A percentile compares a stretch with the other conserved stretches of the same genome.
Evolutionary conservation across 192 early-diverging fungal genomes (phyloP).

Genomic region (Gaertneriomyces sp.): DNA sequence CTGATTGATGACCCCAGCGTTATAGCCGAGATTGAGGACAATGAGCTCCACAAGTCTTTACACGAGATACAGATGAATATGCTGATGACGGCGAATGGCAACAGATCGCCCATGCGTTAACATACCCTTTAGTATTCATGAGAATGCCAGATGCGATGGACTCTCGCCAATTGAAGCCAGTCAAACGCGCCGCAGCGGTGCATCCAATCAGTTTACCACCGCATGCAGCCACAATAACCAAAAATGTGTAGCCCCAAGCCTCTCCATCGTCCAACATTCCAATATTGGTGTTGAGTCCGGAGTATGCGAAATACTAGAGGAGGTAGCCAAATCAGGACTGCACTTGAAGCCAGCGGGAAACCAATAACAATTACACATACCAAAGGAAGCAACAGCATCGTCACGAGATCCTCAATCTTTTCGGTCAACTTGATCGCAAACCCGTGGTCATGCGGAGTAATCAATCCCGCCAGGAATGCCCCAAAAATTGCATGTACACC

Average conservation of each 20-base stretch:
- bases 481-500: slow-evolving; percentile 96
- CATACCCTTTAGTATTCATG: slow-evolving; percentile 91
- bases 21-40: slow-evolving; percentile 88
- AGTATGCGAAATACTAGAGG: slow-evolving; percentile 80
- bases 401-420: slow-evolving; percentile 87
- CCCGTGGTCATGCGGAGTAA: slow-evolving; percentile 82
- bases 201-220: slow-evolving; percentile 84
- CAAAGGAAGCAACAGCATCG: slow-evolving; percentile 82
- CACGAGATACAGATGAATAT: too few species aligned
- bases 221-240: slow-evolving; percentile 76
- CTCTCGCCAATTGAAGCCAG: slow-evolving; percentile 76
- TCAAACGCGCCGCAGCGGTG: slow-evolving; percentile 60
- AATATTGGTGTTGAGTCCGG: slow-evolving; percentile 86
- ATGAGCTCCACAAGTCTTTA: slow-evolving; percentile 88
- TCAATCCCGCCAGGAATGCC: slow-evolving; percentile 80
- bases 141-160: slow-evolving; percentile 80
- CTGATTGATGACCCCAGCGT: slow-evolving; percentile 76
- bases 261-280: slow-evolving; percentile 64
- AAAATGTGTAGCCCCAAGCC: slow-evolving; percentile 73
- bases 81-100: too few species aligned
- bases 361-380: slow-evolving; percentile 31
- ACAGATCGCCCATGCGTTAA: not conserved
- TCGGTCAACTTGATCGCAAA: slow-evolving; percentile 85
- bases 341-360: not conserved
- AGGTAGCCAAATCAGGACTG: not conserved